Evolutionary conservation across 345 rosid species (phyloP).

Genomic region (Eucalyptus brandiana): DNA sequence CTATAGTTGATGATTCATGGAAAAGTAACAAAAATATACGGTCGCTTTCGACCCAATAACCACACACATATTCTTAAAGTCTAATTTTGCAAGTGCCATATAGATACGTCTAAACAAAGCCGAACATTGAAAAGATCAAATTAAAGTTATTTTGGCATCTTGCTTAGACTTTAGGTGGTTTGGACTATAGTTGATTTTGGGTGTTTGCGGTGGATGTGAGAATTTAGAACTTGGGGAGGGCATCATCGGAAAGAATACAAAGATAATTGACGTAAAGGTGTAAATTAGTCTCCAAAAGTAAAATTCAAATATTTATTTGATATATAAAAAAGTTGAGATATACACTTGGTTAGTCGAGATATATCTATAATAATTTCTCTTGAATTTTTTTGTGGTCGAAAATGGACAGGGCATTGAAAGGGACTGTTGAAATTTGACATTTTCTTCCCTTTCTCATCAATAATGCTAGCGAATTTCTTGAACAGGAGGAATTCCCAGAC

Average conservation of each 20-base stretch:
- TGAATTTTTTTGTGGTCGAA: not conserved
- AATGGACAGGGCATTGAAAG: not conserved
- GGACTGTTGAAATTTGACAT: not conserved
- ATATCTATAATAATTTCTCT: not conserved
- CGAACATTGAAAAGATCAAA: not conserved
- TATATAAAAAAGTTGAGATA: not conserved
- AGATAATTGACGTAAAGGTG: not conserved
- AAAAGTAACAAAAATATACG: not conserved
- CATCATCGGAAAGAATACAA: not conserved
- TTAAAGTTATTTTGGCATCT: not conserved
- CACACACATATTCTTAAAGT: not conserved
- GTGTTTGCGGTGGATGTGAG: not conserved
- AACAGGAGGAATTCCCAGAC: too few species aligned
- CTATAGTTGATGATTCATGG: not conserved
- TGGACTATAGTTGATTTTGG: not conserved
- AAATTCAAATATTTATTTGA: not conserved
- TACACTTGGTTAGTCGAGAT: not conserved
- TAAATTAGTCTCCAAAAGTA: not conserved
- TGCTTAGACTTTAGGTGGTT: not conserved
- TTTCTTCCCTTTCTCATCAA: too few species aligned
- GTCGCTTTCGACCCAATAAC: not conserved
- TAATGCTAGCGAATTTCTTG: too few species aligned
- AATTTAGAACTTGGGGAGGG: not conserved
- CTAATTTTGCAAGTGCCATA: not conserved
- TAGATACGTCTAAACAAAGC: not conserved